Conservation (phyloP, 2,329 filamentous ascomycete species). For the Blastomyces emzantsi region DNA sequence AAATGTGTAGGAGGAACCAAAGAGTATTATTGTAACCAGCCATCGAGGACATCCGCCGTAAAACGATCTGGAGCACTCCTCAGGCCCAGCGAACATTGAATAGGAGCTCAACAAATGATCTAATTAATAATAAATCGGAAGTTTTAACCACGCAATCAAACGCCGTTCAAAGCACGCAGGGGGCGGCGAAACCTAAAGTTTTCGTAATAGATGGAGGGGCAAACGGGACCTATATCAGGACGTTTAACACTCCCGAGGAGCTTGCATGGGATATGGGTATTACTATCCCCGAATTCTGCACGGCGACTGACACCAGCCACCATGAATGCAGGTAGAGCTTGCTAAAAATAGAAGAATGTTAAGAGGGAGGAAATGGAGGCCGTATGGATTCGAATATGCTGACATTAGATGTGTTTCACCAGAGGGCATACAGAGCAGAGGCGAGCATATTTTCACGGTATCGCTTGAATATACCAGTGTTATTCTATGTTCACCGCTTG, state of each 20-base stretch:
- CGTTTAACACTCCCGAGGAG: not conserved
- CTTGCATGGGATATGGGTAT: not conserved
- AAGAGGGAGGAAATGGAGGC: not conserved
- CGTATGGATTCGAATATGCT: not conserved
- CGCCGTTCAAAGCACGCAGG: not conserved
- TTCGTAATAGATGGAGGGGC: not conserved
- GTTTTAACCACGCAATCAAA: not conserved
- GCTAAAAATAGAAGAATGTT: not conserved
- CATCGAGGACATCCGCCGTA: too few species aligned
- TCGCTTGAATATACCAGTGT: not conserved
- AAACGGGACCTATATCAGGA: not conserved
- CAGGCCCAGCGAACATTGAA: not conserved
- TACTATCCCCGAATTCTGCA: not conserved
- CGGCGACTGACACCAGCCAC: not conserved
- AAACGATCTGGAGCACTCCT: too few species aligned
- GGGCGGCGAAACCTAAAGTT: not conserved
- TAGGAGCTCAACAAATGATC: not conserved
- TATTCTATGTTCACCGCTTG: too few species aligned
- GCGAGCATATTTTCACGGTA: not conserved
- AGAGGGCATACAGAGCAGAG: not conserved
- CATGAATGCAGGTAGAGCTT: not conserved
- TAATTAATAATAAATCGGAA: not conserved
- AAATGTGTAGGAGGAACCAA: too few species aligned
- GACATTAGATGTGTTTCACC: not conserved
- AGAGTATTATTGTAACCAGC: too few species aligned